Base-by-base conservation (phyloP, 2,329 filamentous ascomycete species). In the Lachnellula cervina region DNA sequence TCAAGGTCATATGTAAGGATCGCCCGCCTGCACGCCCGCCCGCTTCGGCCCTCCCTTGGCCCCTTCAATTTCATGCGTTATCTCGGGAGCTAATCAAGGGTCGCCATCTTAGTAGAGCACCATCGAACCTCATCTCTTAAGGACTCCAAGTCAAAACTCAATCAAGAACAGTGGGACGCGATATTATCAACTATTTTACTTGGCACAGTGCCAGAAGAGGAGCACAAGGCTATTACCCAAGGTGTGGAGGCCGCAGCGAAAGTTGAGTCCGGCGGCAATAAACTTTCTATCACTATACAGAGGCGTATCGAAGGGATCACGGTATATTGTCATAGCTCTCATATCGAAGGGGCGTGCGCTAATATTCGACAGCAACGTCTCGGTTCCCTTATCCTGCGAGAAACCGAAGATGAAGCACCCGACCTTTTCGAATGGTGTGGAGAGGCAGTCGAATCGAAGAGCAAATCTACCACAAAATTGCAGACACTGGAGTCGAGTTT, bases 351-450 rank as follows among this genome's bases (percentile, higher is more conserved):
- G 23, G 17, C 34, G 45, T 13, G 34, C 37, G 52, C 62, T 62
- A 54, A 64, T 49, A 25, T 35, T 60, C 16, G 25, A 28, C 60
- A 88, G 84, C 84, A 88, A 84, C 82, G 78, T 28, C 78, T 90
- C n/a, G 89, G 88, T 35, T 73, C 79, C 21, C 78, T 92, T 57
- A 73, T 76, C 4, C 73, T 91, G 3, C 71, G 74, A 38, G 74
- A 78, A 61, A 55, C 52, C 2, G 56, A 59, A 35, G 77, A 81
- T 44, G 80, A 83, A 57, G 80, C 80, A 59, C 78, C 89, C 59
- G 79, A 83, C 53, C 73, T 86, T 4, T 87, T 88, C 59, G 82
- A 88, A 54, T 92, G 88, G 88, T 88, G 86, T 57, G 80, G 79
- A 43, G 73, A 76, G 19, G 81, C 84, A 5, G 77, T 81, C 9